Evolutionary conservation across 331 rosid genomes (phyloP).

Genomic region (Malus hybrid): DNA sequence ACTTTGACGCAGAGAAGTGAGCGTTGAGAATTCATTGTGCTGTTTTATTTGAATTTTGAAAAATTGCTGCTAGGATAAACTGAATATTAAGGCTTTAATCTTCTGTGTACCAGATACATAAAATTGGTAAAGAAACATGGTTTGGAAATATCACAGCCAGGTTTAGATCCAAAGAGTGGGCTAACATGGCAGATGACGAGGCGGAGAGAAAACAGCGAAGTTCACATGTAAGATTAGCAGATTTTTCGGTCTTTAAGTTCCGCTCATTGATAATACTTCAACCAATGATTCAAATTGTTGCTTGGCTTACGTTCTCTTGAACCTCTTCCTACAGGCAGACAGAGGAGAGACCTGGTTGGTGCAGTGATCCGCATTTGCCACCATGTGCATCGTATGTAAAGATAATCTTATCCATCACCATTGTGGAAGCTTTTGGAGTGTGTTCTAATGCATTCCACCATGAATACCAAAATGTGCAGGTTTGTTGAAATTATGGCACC

Average conservation of each 20-base stretch:
- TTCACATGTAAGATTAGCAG: conserved; percentile 63
- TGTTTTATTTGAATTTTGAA: not conserved
- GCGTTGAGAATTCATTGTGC: conserved; percentile 22
- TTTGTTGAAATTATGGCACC: conserved; percentile 99
- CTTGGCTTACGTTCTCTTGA: conserved; percentile 5
- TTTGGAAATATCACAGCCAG: conserved; percentile 95
- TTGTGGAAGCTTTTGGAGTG: not conserved
- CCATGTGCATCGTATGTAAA: conserved; percentile 88
- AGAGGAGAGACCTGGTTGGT: conserved; percentile 72
- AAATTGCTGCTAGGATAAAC: conserved; percentile 5
- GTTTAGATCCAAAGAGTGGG: conserved; percentile 55
- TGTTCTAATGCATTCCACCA: conserved; percentile 4
- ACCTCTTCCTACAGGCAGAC: conserved; percentile 41
- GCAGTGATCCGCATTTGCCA: conserved; percentile 57
- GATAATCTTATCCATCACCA: not conserved
- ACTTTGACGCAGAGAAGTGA: conserved; percentile 83
- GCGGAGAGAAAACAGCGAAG: conserved; percentile 48
- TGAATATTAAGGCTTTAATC: not conserved
- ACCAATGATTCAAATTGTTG: not conserved
- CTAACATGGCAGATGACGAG: conserved; percentile 82
- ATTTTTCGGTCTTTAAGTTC: not conserved
- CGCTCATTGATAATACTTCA: not conserved
- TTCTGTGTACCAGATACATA: conserved; percentile 49
- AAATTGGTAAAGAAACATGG: conserved; percentile 62
- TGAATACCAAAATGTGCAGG: conserved; percentile 30